Percentiles rank a stretch among this genome's conserved stretches.
Evolutionary conservation across 139 green algal species (phyloP).

Genomic region (Closterium sp.): DNA sequence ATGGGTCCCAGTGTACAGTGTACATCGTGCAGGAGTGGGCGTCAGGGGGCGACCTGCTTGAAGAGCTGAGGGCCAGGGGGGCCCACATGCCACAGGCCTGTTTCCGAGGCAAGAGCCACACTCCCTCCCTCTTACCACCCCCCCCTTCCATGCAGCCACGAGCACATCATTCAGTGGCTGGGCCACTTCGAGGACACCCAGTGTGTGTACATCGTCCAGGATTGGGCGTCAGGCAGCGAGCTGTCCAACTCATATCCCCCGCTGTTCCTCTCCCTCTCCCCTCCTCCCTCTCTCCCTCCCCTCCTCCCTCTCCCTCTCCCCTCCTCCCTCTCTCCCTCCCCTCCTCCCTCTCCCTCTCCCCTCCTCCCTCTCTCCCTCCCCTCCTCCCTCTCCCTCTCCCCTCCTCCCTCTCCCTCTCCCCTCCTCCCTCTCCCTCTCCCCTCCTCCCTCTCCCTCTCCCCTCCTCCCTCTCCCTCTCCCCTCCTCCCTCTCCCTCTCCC

Average conservation of each 20-base stretch:
- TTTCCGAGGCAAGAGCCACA: no score
- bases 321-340: no score
- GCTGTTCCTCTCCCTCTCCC: not conserved
- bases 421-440: not conserved
- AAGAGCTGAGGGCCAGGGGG: conserved; percentile 8
- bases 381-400: not conserved
- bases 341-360: not conserved
- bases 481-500: not conserved
- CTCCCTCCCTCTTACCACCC: no score
- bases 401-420: no score
- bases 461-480: not conserved
- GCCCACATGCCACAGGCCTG: conserved; percentile 5
- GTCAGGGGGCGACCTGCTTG: conserved; percentile 26
- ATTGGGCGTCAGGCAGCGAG: conserved; percentile 17
- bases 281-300: not conserved
- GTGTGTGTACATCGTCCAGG: conserved; percentile 35
- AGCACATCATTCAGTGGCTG: conserved; percentile 42
- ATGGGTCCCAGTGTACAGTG: no score
- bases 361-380: not conserved
- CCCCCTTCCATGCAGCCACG: conserved; percentile 6
- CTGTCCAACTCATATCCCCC: not conserved
- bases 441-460: not conserved
- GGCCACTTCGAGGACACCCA: conserved; percentile 29
- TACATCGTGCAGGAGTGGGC: conserved; percentile 4
- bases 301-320: not conserved